Conservation (phyloP, 2,329 filamentous ascomycete genomes). For the Penicillium frequentans region DNA sequence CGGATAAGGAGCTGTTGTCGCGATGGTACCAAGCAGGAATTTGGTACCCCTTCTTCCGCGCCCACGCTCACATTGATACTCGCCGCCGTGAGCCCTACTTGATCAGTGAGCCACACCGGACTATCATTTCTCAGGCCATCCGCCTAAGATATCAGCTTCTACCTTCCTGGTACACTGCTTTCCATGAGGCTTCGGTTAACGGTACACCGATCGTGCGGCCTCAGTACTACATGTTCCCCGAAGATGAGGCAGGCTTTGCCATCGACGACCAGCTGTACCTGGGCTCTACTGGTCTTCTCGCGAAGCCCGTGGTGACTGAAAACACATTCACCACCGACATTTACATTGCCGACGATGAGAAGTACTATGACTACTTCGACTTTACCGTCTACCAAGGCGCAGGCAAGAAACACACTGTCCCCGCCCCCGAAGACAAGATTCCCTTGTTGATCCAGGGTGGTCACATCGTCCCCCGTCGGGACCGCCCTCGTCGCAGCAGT, state of each 20-base stretch:
- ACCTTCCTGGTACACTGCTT: conserved; percentile 95
- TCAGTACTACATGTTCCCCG: conserved; percentile 89
- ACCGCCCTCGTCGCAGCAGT: conserved; percentile 80
- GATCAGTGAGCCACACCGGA: conserved; percentile 76
- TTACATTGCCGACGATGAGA: conserved; percentile 83
- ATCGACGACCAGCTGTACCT: conserved; percentile 94
- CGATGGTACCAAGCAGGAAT: conserved; percentile 96
- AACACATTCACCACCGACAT: conserved; percentile 71
- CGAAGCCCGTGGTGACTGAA: conserved; percentile 83
- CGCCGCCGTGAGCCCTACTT: conserved; percentile 93
- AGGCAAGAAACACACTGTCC: conserved; percentile 67
- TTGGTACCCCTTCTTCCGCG: conserved; percentile 98
- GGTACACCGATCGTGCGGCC: conserved; percentile 87
- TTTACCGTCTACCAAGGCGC: conserved; percentile 73
- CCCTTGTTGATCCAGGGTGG: conserved; percentile 91
- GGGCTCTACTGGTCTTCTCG: conserved; percentile 83
- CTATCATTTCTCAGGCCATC: conserved; percentile 83
- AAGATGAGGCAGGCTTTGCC: conserved; percentile 80
- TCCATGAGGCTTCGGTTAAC: conserved; percentile 80
- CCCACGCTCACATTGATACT: conserved; percentile 93
- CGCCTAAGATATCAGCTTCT: conserved; percentile 86
- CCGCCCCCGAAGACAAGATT: conserved; percentile 80
- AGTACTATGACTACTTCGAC: conserved; percentile 95
- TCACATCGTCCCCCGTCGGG: conserved; percentile 86
- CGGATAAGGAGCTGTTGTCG: conserved; percentile 83